Percentiles rank a stretch among this genome's conserved stretches.
Conservation (phyloP, 139 green algal species). For the Nannochloris sp. region DNA sequence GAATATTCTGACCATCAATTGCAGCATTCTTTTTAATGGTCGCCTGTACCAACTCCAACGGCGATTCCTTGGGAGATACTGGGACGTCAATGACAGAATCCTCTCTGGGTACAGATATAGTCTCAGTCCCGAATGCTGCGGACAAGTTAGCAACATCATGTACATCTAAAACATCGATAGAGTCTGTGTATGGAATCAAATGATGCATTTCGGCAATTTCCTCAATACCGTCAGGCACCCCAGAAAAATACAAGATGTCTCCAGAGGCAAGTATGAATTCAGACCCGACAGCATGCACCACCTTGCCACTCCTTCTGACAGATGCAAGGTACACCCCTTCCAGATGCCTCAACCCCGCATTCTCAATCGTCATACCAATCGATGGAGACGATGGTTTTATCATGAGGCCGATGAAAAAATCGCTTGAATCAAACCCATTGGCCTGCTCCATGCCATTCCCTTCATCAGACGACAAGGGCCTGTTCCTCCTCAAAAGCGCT, state of each 20-base stretch:
- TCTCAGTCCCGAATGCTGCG: conserved; percentile 12
- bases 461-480: neutral
- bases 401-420: conserved; percentile 33
- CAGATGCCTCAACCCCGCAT: conserved; percentile 23
- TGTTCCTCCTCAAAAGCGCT: neutral
- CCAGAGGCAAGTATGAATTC: conserved; percentile 25
- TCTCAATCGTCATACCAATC: conserved; percentile 25
- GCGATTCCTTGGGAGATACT: neutral
- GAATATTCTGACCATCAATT: conserved; percentile 33
- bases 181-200: conserved; percentile 23
- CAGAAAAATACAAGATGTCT: conserved; percentile 33
- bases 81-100: neutral
- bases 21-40: conserved; percentile 18
- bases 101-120: conserved; percentile 7
- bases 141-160: conserved; percentile 12
- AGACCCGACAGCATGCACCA: conserved; percentile 27
- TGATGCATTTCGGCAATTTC: conserved; percentile 11
- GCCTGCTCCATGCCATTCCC: neutral
- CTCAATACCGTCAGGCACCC: conserved; percentile 23
- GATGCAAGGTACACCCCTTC: conserved; percentile 22
- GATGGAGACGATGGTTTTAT: conserved; percentile 28
- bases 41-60: conserved; percentile 19
- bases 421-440: neutral
- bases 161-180: conserved; percentile 15
- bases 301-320: conserved; percentile 15